Evolutionary conservation across 345 rosid genomes (phyloP).

Genomic region (Moricandia arvensis): DNA sequence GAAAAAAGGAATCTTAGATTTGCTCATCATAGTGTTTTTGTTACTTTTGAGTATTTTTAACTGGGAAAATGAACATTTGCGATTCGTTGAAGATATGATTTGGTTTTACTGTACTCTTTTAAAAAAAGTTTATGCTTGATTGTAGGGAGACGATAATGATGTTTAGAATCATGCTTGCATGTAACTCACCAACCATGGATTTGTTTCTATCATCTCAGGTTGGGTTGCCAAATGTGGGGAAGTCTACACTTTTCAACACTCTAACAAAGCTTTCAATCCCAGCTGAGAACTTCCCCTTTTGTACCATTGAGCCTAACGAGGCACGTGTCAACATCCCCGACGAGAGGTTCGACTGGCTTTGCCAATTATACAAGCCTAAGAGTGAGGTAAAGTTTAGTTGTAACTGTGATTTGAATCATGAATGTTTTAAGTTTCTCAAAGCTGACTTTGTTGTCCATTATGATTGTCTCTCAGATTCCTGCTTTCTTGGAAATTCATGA

Average conservation of each 20-base stretch:
- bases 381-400: slow-evolving; percentile 49
- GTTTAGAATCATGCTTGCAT: neutral
- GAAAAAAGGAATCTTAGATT: neutral
- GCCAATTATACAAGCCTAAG: slow-evolving; percentile 80
- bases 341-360: slow-evolving; percentile 96
- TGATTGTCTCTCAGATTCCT: slow-evolving; percentile 49
- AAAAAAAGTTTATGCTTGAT: slow-evolving; percentile 4
- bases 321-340: slow-evolving; percentile 29
- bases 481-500: slow-evolving; percentile 97
- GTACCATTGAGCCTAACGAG: too few relatives aligned
- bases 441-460: neutral
- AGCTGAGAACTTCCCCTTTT: slow-evolving; percentile 92
- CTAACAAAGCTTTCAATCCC: slow-evolving; percentile 91
- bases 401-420: neutral
- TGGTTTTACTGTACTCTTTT: neutral
- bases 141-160: neutral
- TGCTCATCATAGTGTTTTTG: neutral
- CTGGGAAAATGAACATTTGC: neutral
- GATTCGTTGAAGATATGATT: neutral
- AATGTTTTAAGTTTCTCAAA: neutral
- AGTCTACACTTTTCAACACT: slow-evolving; percentile 94
- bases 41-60: neutral
- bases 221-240: slow-evolving; percentile 96
- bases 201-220: slow-evolving; percentile 48
- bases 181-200: neutral